phyloP scores from a whole-genome alignment of 345 rosid species.

The Eucalyptus caleyi region DNA sequence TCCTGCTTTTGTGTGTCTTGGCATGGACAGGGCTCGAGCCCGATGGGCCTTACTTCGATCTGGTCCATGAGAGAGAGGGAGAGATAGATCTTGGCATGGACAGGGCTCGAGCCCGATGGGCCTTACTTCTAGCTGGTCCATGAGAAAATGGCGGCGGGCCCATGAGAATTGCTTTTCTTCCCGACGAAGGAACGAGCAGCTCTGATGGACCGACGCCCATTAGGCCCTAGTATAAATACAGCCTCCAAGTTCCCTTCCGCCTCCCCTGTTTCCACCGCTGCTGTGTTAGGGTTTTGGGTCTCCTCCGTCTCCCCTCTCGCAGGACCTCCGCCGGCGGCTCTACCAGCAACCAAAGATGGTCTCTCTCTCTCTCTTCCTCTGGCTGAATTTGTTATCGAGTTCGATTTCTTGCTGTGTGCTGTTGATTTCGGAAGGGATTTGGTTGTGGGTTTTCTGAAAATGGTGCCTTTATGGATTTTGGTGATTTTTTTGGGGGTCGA shows the following conservation, averaged over 20 bases:
- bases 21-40: no score
- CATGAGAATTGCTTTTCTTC: not conserved
- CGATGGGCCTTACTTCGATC: no score
- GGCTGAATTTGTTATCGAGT: not conserved
- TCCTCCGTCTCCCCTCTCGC: not conserved
- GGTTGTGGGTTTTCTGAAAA: not conserved
- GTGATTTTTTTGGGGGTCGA: not conserved
- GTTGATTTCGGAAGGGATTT: not conserved
- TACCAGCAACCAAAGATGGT: not conserved
- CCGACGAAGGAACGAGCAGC: not conserved
- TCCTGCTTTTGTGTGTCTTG: no score
- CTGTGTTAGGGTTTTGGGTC: not conserved
- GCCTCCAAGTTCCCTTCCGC: fast-evolving
- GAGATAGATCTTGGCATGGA: no score
- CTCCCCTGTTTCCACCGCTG: not conserved
- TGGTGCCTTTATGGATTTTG: not conserved
- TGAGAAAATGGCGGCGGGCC: not conserved
- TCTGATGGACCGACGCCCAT: not conserved
- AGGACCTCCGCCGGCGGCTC: not conserved
- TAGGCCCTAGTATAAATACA: not conserved
- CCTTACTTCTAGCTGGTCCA: not conserved
- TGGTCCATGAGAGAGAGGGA: not conserved
- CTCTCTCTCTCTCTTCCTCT: not conserved
- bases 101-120: not conserved
- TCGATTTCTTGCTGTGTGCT: not conserved